These are phyloP conservation scores for Leccinum disarticulatum DNA, from an alignment of 768 basidiomycete species.

Conservation along the genomic window DNA sequence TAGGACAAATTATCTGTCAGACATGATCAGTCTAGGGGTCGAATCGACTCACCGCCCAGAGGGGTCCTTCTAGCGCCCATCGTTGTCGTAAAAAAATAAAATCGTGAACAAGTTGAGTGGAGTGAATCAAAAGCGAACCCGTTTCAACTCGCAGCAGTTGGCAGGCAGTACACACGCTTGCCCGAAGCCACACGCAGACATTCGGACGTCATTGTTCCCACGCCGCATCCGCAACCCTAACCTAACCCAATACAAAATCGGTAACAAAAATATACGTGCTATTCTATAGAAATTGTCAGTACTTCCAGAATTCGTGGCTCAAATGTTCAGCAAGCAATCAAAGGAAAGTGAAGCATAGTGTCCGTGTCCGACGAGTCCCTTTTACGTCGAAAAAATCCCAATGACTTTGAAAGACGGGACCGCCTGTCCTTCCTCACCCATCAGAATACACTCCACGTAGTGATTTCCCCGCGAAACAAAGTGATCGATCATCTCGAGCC, in stretches of 20 bases:
- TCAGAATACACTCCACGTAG: constrained; percentile 85
- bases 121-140: background rate
- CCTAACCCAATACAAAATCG: background rate
- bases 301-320: background rate
- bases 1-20: background rate
- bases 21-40: background rate
- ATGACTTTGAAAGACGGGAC: constrained; percentile 88
- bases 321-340: background rate
- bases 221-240: constrained; percentile 17
- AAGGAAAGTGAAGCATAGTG: background rate
- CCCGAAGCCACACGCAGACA: constrained; percentile 2
- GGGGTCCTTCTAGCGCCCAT: constrained; percentile 20
- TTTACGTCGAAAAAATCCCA: constrained; percentile 80
- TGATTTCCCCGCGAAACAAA: constrained; percentile 86
- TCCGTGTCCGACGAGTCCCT: background rate
- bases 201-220: constrained; percentile 24
- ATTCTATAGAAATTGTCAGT: constrained; percentile 2
- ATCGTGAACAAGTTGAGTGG: constrained; percentile 3
- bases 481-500: constrained; percentile 84
- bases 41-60: constrained; percentile 13
- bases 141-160: background rate
- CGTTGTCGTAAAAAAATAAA: background rate
- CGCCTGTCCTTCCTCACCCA: constrained; percentile 82
- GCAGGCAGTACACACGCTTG: background rate
- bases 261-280: background rate